phyloP scores from a whole-genome alignment of 768 basidiomycete species.

The Auricularia heimuer region DNA sequence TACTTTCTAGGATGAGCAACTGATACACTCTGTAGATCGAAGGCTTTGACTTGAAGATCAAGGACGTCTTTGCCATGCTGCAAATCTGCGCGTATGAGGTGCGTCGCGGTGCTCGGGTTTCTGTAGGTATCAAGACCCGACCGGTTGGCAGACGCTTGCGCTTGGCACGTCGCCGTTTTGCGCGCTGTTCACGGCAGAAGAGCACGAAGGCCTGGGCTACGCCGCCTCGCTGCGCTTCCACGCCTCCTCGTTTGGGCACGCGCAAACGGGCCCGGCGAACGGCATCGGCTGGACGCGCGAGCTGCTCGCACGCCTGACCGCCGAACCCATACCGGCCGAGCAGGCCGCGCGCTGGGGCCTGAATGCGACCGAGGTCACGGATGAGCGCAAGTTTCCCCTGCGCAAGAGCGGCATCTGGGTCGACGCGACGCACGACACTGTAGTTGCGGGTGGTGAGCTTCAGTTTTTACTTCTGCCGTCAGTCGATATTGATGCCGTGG shows the following conservation, averaged over 20 bases:
- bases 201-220: slow-evolving; percentile 20
- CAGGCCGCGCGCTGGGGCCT: not conserved
- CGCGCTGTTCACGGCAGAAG: slow-evolving; percentile 26
- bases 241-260: slow-evolving; percentile 20
- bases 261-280: slow-evolving; percentile 15
- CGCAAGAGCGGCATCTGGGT: not conserved
- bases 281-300: slow-evolving; percentile 14
- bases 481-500: not conserved
- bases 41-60: slow-evolving; percentile 22
- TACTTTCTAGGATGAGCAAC: not conserved
- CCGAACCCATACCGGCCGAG: not conserved
- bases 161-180: slow-evolving; percentile 30
- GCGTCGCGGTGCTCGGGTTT: not conserved
- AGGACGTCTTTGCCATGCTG: slow-evolving; percentile 28
- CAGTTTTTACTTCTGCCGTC: too few relatives aligned
- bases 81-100: slow-evolving; percentile 32
- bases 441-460: slow-evolving; percentile 1
- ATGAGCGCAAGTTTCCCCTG: slow-evolving; percentile 12
- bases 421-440: slow-evolving; percentile 2
- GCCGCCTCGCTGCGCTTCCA: slow-evolving; percentile 24
- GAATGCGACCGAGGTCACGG: not conserved
- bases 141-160: slow-evolving; percentile 17
- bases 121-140: not conserved
- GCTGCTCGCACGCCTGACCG: slow-evolving; percentile 17
- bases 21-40: slow-evolving; percentile 19